Base-by-base conservation (phyloP, 257 asterid species). In the Nyctanthes arbortristis region DNA sequence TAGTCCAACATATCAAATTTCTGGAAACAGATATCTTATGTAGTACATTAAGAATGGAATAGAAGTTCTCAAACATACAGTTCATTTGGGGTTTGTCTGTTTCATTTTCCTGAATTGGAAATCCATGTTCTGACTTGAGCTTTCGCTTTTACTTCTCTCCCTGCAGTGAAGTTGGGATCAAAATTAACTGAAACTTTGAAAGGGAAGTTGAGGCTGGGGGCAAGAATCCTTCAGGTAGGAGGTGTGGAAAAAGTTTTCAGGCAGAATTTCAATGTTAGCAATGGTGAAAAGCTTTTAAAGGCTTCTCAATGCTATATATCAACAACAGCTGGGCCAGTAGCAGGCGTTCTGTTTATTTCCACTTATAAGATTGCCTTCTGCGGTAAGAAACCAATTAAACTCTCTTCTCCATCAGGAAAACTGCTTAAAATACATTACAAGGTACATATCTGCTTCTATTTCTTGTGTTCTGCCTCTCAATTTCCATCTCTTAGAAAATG, bases 371-470 rank as follows among this genome's bases (percentile, higher is more conserved):
- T 75, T 63, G 67, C 66, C 47, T 74, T 75, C 61, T 69, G 70
- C 61, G 68, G 79, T 13, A 75, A 75, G 61, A 69, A 67, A 63
- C 62, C 75, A 20, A 74, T 74, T 9, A 49, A 54, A 35, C 8
- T 68, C 61, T 55, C 54, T 28, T 74, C 70, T 52, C 58, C 79
- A 32, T 59, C 70, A 0, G 71, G 61, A 52, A 49, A 74, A 34
- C 58, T 63, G 22, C 69, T 67, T 25, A 68, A 45, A 74, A 62
- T 39, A 52, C 74, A 70, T 13, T 80, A 83, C 69, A 85, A 85
- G 80, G 87, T 75, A 29, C 18, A 22, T 8, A 28, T 25, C 10
- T 39, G 7, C 30, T 22, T 18, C 1, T 14, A 40, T 24, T 25
- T 27, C 12, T 27, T 58, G 3, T 65, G 7, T 7, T 27, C 13